A percentile compares a stretch with the other conserved stretches of the same genome.
Evolutionary conservation across 371 early-diverging fungal species (phyloP).

Genomic region (Umbelopsis sp.): DNA sequence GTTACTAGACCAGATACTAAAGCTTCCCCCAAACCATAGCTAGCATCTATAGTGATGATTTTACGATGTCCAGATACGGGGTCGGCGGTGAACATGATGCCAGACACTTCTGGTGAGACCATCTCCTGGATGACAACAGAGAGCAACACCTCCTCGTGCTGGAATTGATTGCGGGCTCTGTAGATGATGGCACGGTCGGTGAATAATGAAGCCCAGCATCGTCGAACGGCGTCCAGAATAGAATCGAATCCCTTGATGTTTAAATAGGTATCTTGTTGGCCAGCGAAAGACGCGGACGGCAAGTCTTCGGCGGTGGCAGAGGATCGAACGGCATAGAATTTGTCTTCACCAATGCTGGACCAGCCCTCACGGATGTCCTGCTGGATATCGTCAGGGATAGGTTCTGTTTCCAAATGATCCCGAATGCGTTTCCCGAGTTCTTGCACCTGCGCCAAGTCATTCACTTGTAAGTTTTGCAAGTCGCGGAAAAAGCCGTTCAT

Average conservation of each 20-base stretch:
- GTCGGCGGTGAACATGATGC: constrained; percentile 25
- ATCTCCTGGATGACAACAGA: constrained; percentile 41
- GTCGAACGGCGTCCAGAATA: constrained; percentile 33
- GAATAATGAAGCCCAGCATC: constrained; percentile 40
- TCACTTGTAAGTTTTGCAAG: background rate
- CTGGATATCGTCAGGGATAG: constrained; percentile 1
- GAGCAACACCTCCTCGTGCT: constrained; percentile 35
- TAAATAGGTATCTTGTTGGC: constrained; percentile 41
- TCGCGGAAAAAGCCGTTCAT: background rate
- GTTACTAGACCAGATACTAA: constrained; percentile 10
- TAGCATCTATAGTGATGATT: background rate
- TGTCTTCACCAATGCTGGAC: background rate
- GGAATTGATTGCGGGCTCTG: constrained; percentile 31
- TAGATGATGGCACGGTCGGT: constrained; percentile 43
- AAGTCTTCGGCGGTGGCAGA: constrained; percentile 44
- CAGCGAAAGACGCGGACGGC: constrained; percentile 40
- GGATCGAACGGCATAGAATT: constrained; percentile 33
- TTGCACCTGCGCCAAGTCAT: constrained; percentile 2
- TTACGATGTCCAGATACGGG: constrained; percentile 6
- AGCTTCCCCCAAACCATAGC: constrained; percentile 12
- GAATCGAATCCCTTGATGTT: constrained; percentile 36
- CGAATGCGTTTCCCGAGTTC: background rate
- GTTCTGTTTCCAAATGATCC: background rate
- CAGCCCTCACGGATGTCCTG: background rate
- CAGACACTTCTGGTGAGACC: constrained; percentile 39